phyloP scores from a whole-genome alignment of 2,329 filamentous ascomycete species.

The Stagonosporopsis chrysanthemi region DNA sequence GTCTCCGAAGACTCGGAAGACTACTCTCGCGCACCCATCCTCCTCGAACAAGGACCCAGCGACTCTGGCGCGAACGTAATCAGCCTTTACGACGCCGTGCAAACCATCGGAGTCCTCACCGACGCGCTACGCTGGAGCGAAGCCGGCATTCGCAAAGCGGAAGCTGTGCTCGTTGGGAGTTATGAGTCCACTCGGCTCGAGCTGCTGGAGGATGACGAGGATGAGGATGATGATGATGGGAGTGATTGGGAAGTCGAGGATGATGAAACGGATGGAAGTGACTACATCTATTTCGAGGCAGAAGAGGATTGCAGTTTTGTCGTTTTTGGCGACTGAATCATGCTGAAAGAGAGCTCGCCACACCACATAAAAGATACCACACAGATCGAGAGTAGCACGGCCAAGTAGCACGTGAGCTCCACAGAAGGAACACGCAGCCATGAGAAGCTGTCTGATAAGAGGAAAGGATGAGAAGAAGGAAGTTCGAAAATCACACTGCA shows the following conservation, averaged over 20 bases:
- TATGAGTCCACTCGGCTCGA: conserved; percentile 8
- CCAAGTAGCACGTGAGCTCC: conserved; percentile 10
- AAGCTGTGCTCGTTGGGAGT: conserved; percentile 14
- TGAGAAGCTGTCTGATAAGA: background rate
- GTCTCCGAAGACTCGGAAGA: conserved; percentile 34
- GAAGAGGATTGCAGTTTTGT: conserved; percentile 33
- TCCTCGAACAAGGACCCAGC: conserved; percentile 8
- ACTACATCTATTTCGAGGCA: conserved; percentile 26
- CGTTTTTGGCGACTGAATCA: conserved; percentile 25
- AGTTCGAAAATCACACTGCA: background rate
- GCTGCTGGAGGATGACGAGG: conserved; percentile 9
- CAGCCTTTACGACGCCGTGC: conserved; percentile 3
- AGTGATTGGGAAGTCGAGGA: conserved; percentile 37
- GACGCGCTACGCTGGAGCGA: conserved; percentile 12
- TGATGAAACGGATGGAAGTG: conserved; percentile 19
- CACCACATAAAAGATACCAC: background rate
- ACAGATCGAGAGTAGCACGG: background rate
- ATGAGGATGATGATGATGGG: conserved; percentile 20
- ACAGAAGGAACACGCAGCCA: background rate
- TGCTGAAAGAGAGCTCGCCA: background rate
- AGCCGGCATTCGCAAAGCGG: conserved; percentile 3
- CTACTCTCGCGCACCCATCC: conserved; percentile 19
- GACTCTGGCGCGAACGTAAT: background rate
- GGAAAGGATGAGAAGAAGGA: background rate
- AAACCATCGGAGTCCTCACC: conserved; percentile 9